A percentile compares a stretch with the other conserved stretches of the same genome.
These are phyloP conservation scores for Neophaeococcomyces aloes DNA, from an alignment of 2,329 filamentous ascomycete genomes.

Conservation along the genomic window DNA sequence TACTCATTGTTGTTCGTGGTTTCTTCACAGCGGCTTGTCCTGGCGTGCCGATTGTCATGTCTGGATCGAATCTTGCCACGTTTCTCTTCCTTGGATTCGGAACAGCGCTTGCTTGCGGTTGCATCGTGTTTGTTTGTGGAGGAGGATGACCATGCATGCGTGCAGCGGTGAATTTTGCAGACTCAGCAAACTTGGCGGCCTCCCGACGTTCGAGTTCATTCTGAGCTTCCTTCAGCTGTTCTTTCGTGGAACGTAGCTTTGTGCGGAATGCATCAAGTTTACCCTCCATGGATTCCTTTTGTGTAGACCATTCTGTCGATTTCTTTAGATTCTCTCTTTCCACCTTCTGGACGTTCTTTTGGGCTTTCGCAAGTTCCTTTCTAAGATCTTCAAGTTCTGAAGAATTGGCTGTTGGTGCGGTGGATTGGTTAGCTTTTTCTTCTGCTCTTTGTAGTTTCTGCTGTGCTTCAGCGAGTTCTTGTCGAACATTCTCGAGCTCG, in stretches of 20 bases:
- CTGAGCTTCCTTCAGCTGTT: conserved; percentile 59
- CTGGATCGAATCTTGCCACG: conserved; percentile 33
- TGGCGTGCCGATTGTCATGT: conserved; percentile 42
- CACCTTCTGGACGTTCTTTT: conserved; percentile 35
- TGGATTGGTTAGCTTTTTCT: conserved; percentile 12
- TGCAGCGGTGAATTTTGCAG: conserved; percentile 20
- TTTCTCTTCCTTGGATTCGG: conserved; percentile 31
- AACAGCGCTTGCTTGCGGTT: too few relatives aligned
- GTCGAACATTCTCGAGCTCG: conserved; percentile 26
- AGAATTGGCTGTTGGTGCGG: background rate
- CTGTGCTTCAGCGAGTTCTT: conserved; percentile 34
- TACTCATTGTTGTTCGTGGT: conserved; percentile 43
- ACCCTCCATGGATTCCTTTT: conserved; percentile 56
- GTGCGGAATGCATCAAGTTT: conserved; percentile 58
- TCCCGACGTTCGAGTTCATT: conserved; percentile 37
- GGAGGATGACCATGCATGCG: conserved; percentile 13
- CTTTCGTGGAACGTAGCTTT: conserved; percentile 59
- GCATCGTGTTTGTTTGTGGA: background rate
- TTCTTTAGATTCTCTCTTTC: conserved; percentile 47
- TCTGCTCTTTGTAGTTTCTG: conserved; percentile 4
- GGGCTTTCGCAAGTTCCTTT: conserved; percentile 41
- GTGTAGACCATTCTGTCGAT: conserved; percentile 49
- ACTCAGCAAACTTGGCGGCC: conserved; percentile 25
- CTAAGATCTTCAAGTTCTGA: conserved; percentile 36
- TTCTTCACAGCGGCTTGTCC: conserved; percentile 45